Base-by-base conservation (phyloP, 176 grass and related monocot genomes). In the Raddia distichophylla region DNA sequence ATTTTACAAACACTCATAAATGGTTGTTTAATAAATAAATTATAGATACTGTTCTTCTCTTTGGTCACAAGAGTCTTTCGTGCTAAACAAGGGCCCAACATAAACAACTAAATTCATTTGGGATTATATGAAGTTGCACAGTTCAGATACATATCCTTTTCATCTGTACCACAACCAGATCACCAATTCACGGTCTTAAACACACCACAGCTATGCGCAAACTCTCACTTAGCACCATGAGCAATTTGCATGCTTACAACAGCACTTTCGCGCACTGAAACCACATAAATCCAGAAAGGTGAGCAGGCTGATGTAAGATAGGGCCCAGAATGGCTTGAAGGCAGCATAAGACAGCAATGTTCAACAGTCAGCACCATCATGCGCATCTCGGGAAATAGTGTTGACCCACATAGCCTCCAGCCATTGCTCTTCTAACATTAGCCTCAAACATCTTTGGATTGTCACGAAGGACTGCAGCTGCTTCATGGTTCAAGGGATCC, bases 401-500 rank as follows among this genome's bases (percentile, higher is more conserved):
- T 61, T 90, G 80, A 71, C 87, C 91, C 12, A 93, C 84, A 20
- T 93, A 87, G 33, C 91, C 91, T 74, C 91, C 91, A 18, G 84
- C 64, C 84, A 93, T 93, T 16, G 91, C 91, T 74, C 91, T 86
- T 74, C 45, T 93, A 49, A 90, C 91, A 82, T 87, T 93, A 33
- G 79, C 68, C 61, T 93, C 91, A 58, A 93, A 93, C 81, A 93
- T 53, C 60, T 90, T 93, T 48, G 91, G 91, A 48, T 93, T 93
- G 58, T 90, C 91, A n/a, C 91, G 87, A 33, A 93, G 87, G 66
- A 93, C 91, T 43, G 73, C 87, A 0, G 91, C 91, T 69, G 91
- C 91, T 65, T 93, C 91, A 78, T 87, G 87, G 82, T 93, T 93
- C 91, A 93, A 82, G n/a, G 91, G 91, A 69, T 93, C 91, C 80